Percentiles rank a stretch among this genome's conserved stretches.
These are phyloP conservation scores for Scortechinia acanthostroma DNA, from an alignment of 2,329 filamentous ascomycete genomes.

Conservation along the genomic window DNA sequence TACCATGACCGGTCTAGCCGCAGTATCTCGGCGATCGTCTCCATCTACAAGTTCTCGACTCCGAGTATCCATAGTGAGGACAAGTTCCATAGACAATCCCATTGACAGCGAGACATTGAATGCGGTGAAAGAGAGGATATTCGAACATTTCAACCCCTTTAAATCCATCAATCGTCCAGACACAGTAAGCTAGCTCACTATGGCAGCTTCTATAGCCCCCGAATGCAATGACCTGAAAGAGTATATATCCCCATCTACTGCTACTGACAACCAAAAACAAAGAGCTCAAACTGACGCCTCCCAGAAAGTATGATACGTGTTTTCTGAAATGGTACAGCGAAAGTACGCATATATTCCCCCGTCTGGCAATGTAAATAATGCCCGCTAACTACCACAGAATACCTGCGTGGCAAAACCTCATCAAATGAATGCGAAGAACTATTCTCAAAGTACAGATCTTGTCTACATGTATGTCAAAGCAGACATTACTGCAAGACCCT, in stretches of 20 bases:
- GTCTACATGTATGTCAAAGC: not conserved
- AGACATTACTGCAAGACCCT: too few relatives aligned
- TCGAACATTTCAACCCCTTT: too few relatives aligned
- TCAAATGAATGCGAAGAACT: not conserved
- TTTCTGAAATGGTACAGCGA: slow-evolving; percentile 2
- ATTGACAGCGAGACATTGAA: too few relatives aligned
- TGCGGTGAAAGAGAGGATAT: too few relatives aligned
- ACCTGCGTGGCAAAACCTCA: not conserved
- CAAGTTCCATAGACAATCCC: too few relatives aligned
- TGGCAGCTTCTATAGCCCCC: slow-evolving; percentile 2
- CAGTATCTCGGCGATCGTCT: too few relatives aligned
- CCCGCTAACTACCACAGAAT: not conserved
- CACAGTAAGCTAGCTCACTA: not conserved
- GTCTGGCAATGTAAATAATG: not conserved
- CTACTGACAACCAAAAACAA: too few relatives aligned
- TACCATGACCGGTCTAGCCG: not conserved
- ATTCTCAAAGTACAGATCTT: not conserved
- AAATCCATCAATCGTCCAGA: not conserved
- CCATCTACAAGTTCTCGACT: too few relatives aligned
- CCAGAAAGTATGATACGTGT: slow-evolving; percentile 1
- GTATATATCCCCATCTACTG: not conserved
- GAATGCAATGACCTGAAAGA: slow-evolving; percentile 1
- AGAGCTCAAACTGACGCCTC: too few relatives aligned
- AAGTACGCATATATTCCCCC: not conserved
- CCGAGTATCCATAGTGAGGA: too few relatives aligned